Evolutionary conservation across 2,329 filamentous ascomycete genomes (phyloP).

Genomic region (Sarocladium kiliense): DNA sequence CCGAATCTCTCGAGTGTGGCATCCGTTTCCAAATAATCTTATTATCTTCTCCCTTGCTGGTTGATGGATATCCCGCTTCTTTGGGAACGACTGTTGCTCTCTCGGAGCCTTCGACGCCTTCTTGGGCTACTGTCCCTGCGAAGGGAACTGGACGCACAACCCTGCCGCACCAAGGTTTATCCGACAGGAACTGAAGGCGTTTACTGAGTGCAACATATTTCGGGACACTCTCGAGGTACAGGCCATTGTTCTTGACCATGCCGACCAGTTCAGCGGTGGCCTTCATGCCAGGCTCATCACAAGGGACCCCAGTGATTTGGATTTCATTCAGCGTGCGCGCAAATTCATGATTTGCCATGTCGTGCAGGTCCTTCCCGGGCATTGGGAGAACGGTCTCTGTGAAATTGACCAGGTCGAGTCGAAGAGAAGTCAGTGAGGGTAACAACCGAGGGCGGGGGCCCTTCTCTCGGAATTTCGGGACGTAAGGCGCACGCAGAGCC

Average conservation of each 20-base stretch:
- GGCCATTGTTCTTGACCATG: constrained; percentile 48
- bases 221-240: constrained; percentile 41
- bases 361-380: constrained; percentile 43
- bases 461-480: constrained; percentile 32
- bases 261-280: constrained; percentile 43
- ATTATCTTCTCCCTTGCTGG: constrained; percentile 21
- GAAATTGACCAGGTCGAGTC: constrained; percentile 52
- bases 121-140: background rate
- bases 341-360: constrained; percentile 48
- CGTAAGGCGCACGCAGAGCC: constrained; percentile 45
- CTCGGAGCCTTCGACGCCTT: background rate
- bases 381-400: constrained; percentile 38
- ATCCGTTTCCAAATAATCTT: constrained; percentile 48
- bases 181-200: constrained; percentile 32
- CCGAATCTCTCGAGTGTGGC: constrained; percentile 32
- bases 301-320: constrained; percentile 46
- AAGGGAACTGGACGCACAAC: constrained; percentile 26
- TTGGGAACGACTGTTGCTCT: background rate
- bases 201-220: constrained; percentile 36
- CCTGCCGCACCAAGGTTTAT: constrained; percentile 33
- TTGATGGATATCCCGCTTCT: background rate
- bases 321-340: constrained; percentile 49
- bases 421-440: constrained; percentile 40
- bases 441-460: constrained; percentile 37
- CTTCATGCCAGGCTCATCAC: constrained; percentile 42